phyloP scores from a whole-genome alignment of 208 protist genomes.

The Trypanosoma boissoni region DNA sequence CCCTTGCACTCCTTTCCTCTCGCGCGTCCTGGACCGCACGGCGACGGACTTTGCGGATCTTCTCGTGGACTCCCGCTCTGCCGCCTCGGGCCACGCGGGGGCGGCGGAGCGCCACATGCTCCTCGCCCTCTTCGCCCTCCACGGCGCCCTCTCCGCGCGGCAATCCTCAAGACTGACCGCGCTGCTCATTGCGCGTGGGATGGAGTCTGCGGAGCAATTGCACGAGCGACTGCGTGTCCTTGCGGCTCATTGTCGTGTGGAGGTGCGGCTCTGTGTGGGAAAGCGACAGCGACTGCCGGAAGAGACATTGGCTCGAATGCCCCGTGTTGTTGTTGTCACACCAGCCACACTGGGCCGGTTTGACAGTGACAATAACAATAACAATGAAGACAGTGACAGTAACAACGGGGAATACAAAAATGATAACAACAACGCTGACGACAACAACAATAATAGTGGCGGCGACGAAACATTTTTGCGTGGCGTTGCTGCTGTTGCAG shows the following conservation, averaged over 20 bases:
- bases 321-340: neutral
- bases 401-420: too few relatives aligned
- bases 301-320: too few relatives aligned
- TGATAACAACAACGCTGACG: too few relatives aligned
- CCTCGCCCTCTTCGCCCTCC: constrained; percentile 45
- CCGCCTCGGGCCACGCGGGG: constrained; percentile 22
- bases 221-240: constrained; percentile 14
- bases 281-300: too few relatives aligned
- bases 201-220: constrained; percentile 18
- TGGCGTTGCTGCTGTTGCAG: constrained; percentile 14
- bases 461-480: constrained; percentile 12
- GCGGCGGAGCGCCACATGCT: constrained; percentile 41
- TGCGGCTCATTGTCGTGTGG: constrained; percentile 14
- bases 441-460: too few relatives aligned
- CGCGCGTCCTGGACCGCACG: constrained; percentile 49
- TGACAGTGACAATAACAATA: neutral
- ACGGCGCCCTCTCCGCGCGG: constrained; percentile 40
- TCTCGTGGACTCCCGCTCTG: constrained; percentile 62
- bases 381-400: too few relatives aligned
- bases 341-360: constrained; percentile 2
- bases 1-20: constrained; percentile 46
- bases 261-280: constrained; percentile 3
- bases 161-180: constrained; percentile 22
- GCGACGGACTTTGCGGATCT: constrained; percentile 60
- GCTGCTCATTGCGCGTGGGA: constrained; percentile 32